These are phyloP conservation scores for Leccinum subtestaceum DNA, from an alignment of 768 basidiomycete genomes.

Conservation along the genomic window DNA sequence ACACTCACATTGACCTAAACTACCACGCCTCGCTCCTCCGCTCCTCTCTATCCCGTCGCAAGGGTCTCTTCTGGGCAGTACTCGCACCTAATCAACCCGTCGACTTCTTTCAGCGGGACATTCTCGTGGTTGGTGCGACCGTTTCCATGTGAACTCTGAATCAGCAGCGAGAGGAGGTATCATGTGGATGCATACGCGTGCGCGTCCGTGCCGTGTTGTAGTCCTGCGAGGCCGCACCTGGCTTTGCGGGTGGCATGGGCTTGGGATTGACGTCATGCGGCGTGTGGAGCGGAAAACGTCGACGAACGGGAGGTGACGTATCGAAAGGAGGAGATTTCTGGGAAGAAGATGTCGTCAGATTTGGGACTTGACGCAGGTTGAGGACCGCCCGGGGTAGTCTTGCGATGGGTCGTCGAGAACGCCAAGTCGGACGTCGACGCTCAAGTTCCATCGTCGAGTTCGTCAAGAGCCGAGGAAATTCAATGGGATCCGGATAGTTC, in stretches of 20 bases:
- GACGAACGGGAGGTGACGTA: not conserved
- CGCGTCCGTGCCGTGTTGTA: slow-evolving; percentile 9
- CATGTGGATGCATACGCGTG: not conserved
- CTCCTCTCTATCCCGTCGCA: too few relatives aligned
- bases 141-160: not conserved
- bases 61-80: too few relatives aligned
- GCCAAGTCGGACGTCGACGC: not conserved
- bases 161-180: not conserved
- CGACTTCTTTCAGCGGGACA: slow-evolving; percentile 21
- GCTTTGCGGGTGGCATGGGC: slow-evolving; percentile 29
- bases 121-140: slow-evolving; percentile 2
- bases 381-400: not conserved
- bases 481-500: too few relatives aligned
- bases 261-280: slow-evolving; percentile 13
- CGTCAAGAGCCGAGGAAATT: too few relatives aligned
- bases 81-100: too few relatives aligned
- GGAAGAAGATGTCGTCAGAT: not conserved
- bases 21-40: too few relatives aligned
- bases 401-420: slow-evolving; percentile 4
- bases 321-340: not conserved
- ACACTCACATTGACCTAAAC: too few relatives aligned
- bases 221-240: slow-evolving; percentile 28
- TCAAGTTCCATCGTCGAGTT: too few relatives aligned
- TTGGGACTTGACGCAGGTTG: slow-evolving; percentile 17
- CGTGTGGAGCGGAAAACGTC: not conserved